Conservation (phyloP, 2,329 filamentous ascomycete species). For the Neonectria ditissima region DNA sequence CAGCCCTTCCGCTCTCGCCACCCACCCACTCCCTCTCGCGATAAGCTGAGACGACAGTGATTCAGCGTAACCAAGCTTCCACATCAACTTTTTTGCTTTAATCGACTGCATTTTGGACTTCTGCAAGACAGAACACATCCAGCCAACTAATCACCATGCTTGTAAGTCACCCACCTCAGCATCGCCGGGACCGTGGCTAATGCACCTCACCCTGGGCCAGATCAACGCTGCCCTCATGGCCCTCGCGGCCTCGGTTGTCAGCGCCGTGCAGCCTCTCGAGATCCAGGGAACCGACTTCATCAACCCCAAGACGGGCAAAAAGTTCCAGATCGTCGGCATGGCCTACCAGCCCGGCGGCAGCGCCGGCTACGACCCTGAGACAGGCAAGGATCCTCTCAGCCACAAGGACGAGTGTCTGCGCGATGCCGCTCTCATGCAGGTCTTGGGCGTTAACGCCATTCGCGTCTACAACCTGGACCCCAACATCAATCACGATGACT, state of each 20-base stretch:
- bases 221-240: constrained; percentile 62
- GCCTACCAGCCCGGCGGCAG: constrained; percentile 78
- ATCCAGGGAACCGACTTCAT: constrained; percentile 70
- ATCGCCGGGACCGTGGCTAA: constrained; percentile 25
- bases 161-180: constrained; percentile 37
- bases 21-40: constrained; percentile 14
- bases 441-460: constrained; percentile 73
- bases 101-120: constrained; percentile 12
- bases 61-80: constrained; percentile 21
- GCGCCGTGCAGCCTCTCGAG: constrained; percentile 68
- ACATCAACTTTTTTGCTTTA: constrained; percentile 18
- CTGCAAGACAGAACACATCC: background rate
- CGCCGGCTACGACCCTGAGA: constrained; percentile 67
- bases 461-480: constrained; percentile 78
- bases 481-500: constrained; percentile 73
- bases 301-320: constrained; percentile 67
- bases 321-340: constrained; percentile 75
- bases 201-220: constrained; percentile 32
- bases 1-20: constrained; percentile 11
- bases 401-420: constrained; percentile 69
- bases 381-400: constrained; percentile 70
- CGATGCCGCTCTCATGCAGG: constrained; percentile 75
- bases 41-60: constrained; percentile 16
- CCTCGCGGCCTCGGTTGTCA: constrained; percentile 63
- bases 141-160: constrained; percentile 38